A percentile compares a stretch with the other conserved stretches of the same genome.
Evolutionary conservation across 139 green algal species (phyloP).

Genomic region (Tetradesmus obliquus): DNA sequence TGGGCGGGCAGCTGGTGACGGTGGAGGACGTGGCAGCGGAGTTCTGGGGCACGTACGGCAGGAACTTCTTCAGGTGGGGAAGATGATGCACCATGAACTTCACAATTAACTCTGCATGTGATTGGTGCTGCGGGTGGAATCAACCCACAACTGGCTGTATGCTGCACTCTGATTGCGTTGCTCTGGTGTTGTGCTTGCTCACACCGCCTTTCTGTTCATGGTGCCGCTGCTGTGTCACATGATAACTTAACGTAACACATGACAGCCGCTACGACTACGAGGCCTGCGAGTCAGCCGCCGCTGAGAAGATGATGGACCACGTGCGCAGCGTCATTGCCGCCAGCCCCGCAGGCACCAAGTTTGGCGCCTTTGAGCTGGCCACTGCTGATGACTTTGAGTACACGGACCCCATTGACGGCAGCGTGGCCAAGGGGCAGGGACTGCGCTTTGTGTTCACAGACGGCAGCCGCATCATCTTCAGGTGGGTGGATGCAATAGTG

Average conservation of each 20-base stretch:
- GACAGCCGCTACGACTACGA: slow-evolving; percentile 96
- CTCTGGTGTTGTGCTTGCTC: too few species aligned
- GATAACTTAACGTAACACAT: too few species aligned
- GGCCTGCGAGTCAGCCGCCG: slow-evolving; percentile 80
- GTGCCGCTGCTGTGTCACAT: too few species aligned
- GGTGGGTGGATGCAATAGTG: slow-evolving; percentile 81
- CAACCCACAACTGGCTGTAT: too few species aligned
- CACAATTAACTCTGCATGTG: too few species aligned
- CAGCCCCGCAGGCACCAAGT: slow-evolving; percentile 72
- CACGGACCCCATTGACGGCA: slow-evolving; percentile 97
- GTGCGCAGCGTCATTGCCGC: slow-evolving; percentile 77
- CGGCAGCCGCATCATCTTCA: slow-evolving; percentile 97
- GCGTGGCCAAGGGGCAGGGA: slow-evolving; percentile 92
- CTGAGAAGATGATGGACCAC: slow-evolving; percentile 90
- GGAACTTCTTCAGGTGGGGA: slow-evolving; percentile 94
- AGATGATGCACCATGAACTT: neutral
- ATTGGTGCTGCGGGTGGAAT: too few species aligned
- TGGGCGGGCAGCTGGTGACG: slow-evolving; percentile 82
- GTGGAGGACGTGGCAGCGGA: slow-evolving; percentile 94
- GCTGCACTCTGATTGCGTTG: too few species aligned
- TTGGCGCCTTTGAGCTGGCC: slow-evolving; percentile 40
- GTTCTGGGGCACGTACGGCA: slow-evolving; percentile 96
- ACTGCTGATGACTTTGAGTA: slow-evolving; percentile 95
- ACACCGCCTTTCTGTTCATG: too few species aligned
- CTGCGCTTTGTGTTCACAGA: slow-evolving; percentile 97